Base-by-base conservation (phyloP, 306 rosid genomes). In the Casuarina glauca region DNA sequence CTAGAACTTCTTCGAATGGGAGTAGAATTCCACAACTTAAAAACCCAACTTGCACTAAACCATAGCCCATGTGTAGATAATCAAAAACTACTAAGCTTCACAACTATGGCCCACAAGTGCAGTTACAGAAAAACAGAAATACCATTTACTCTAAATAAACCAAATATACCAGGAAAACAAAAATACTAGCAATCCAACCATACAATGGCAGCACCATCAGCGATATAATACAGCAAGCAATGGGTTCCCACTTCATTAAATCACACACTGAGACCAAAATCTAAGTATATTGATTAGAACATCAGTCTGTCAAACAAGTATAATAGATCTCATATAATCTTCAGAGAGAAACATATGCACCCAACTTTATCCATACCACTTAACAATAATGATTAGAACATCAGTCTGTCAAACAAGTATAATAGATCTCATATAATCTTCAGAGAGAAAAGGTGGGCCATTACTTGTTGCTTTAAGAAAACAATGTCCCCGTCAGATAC, bases 391-490 rank as follows among this genome's bases (percentile, higher is more conserved):
- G 13, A 16, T 62, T 9, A 35, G 38, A 77, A 15, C 63, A 57
- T 74, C 71, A 49, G 41, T 66, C 20, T 72, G 42, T 10, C 39
- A 70, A 49, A 73, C 8, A 52, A 69, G 44, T 57, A 39, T 68
- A 74, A 57, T 41, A 51, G 42, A 26, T 15, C 12, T 19, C 45
- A 36, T 17, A 42, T 46, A 57, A 11, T 52, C 81, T 38, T 46
- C 62, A 52, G 20, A 58, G 74, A 54, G 71, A 7, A 75, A 69
- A 54, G 11, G 78, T 11, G 78, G 60, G 58, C 46, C 80, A 74
- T 80, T 83, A 96, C 99, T 91, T 90, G 89, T 81, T 94, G 89
- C 87, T 87, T 96, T 82, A 91, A 86, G 91, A 79, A 90, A 76
- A 77, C 32, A 41, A 90, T 86, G 81, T 90, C 98, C 61, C 84